Base-by-base conservation (phyloP, 2,329 filamentous ascomycete genomes). In the Ophiobolus disseminans region DNA sequence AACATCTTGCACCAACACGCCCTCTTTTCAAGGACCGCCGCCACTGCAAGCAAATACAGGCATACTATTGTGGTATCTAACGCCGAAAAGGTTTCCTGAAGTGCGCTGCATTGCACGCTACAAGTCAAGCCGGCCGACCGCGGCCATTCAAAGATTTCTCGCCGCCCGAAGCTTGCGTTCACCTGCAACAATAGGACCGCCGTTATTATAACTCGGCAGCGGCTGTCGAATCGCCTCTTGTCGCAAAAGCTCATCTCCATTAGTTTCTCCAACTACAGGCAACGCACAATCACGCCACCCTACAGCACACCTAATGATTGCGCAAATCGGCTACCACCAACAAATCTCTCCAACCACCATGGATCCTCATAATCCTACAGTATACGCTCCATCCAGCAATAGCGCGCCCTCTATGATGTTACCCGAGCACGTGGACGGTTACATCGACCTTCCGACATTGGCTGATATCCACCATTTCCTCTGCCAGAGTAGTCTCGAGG, bases 361-460 rank as follows among this genome's bases (percentile, higher is more conserved):
- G 56, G 41, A 26, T 17, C n/a, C 48, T 2, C 38, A 14, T 23
- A 26, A 28, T 17, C 35, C 31, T 5, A 45, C 40, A 22, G 42
- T 28, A 7, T 43, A 47, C 11, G 35, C 23, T 11, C 32, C 50
- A 13, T 26, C 54, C 13, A 44, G 40, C 22, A 42, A 38, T 11
- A 40, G 26, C 17, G 25, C 50, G 26, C 23, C 54, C 3, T 42
- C 37, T 21, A 50, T 45, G 35, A 41, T 52, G 20, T 45, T 57
- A 20, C 53, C 60, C 4, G 57, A 58, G 13, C 52, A 55, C 20
- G 41, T 56, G 2, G 54, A 55, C 10, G 66, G 65, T 14, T 53
- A 60, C 32, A 47, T 68, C 26, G 60, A 70, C 30, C 22, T 67
- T 11, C 36, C 43, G n/a, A 63, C 54, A 8, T 41, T 69, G 5